Evolutionary conservation across 2,329 filamentous ascomycete genomes (phyloP).

Genomic region (Ophiosphaerella herpotricha): DNA sequence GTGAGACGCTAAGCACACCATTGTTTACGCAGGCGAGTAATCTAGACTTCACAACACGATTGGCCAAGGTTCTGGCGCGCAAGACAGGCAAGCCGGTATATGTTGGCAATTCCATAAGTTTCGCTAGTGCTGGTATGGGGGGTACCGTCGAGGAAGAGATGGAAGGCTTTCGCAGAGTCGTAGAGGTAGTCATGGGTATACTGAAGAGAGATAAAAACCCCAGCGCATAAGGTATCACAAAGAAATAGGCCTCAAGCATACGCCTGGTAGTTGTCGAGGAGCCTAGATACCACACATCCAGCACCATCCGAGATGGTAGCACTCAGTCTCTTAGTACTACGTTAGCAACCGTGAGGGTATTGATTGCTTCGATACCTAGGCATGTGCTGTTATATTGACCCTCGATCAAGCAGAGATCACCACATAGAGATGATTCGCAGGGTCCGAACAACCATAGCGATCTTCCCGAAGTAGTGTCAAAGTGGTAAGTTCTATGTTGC

Average conservation of each 20-base stretch:
- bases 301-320: too few relatives aligned
- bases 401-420: too few relatives aligned
- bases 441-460: too few relatives aligned
- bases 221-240: neutral
- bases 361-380: too few relatives aligned
- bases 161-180: slow-evolving; percentile 78
- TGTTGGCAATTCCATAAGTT: slow-evolving; percentile 84
- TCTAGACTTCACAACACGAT: slow-evolving; percentile 81
- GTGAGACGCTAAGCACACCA: slow-evolving; percentile 74
- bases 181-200: slow-evolving; percentile 68
- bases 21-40: slow-evolving; percentile 77
- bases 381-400: too few relatives aligned
- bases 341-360: too few relatives aligned
- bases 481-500: too few relatives aligned
- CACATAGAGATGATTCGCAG: too few relatives aligned
- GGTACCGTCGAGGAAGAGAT: slow-evolving; percentile 92
- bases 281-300: too few relatives aligned
- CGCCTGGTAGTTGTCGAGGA: too few relatives aligned
- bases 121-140: slow-evolving; percentile 73
- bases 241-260: neutral
- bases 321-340: too few relatives aligned
- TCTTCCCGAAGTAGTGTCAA: too few relatives aligned
- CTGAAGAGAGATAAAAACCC: slow-evolving; percentile 38
- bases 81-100: slow-evolving; percentile 78
- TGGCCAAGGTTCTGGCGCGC: slow-evolving; percentile 82